These are phyloP conservation scores for Saturnispora sekii DNA, from an alignment of 805 yeast genomes.

Conservation along the genomic window DNA sequence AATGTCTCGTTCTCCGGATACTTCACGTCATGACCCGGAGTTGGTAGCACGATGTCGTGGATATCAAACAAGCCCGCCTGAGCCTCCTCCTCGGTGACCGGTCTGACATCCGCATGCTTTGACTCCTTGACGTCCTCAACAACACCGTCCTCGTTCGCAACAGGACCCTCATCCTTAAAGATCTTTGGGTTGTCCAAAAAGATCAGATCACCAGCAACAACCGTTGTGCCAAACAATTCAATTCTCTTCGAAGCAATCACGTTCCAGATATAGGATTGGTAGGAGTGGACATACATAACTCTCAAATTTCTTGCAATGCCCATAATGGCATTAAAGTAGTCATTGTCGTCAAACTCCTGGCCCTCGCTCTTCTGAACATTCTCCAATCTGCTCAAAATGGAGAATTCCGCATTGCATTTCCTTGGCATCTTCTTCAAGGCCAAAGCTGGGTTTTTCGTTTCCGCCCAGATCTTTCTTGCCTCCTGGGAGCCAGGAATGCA, in stretches of 20 bases:
- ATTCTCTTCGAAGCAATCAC: constrained; percentile 70
- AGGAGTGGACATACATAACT: constrained; percentile 95
- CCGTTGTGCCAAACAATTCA: constrained; percentile 54
- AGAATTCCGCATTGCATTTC: constrained; percentile 75
- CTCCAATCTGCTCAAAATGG: constrained; percentile 54
- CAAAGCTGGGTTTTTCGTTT: constrained; percentile 51
- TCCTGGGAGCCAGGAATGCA: constrained; percentile 76
- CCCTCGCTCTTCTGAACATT: constrained; percentile 39
- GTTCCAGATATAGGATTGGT: constrained; percentile 96
- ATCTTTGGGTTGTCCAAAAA: constrained; percentile 30
- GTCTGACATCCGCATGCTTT: constrained; percentile 55
- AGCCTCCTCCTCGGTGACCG: constrained; percentile 67
- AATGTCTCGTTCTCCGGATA: constrained; percentile 68
- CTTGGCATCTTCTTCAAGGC: constrained; percentile 78
- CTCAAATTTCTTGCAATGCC: constrained; percentile 86
- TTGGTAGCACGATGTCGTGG: constrained; percentile 84
- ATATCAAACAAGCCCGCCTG: constrained; percentile 49
- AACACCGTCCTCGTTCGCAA: constrained; percentile 38
- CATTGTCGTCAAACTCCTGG: constrained; percentile 36
- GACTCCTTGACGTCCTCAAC: constrained; percentile 62
- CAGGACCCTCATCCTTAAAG: constrained; percentile 19
- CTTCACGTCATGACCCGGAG: constrained; percentile 89
- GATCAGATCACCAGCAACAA: constrained; percentile 79
- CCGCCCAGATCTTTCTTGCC: constrained; percentile 76
- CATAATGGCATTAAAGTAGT: constrained; percentile 75